These are phyloP conservation scores for Rhinocladiella mackenziei DNA, from an alignment of 2,329 filamentous ascomycete genomes.

Conservation along the genomic window DNA sequence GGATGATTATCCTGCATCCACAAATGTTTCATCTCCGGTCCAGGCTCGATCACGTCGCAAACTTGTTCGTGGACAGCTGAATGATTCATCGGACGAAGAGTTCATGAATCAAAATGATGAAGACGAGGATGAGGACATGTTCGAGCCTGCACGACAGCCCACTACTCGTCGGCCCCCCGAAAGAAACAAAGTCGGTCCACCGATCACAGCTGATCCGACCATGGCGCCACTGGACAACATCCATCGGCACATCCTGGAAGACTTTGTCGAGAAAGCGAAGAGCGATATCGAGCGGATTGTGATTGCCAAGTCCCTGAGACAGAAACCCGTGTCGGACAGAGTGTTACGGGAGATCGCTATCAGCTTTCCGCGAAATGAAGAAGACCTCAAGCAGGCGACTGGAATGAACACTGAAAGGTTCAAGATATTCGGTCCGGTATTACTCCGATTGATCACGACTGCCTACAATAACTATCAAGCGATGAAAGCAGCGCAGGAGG, in stretches of 20 bases:
- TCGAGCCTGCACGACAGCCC: too few species aligned
- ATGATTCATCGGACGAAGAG: conserved; percentile 18
- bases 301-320: conserved; percentile 42
- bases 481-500: conserved; percentile 39
- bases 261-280: conserved; percentile 46
- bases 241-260: conserved; percentile 45
- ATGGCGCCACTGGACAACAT: conserved; percentile 42
- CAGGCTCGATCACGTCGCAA: conserved; percentile 44
- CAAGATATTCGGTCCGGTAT: conserved; percentile 41
- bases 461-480: conserved; percentile 42
- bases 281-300: conserved; percentile 42
- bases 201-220: conserved; percentile 44
- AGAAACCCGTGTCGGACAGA: conserved; percentile 45
- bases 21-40: conserved; percentile 63
- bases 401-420: conserved; percentile 46
- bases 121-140: conserved; percentile 34
- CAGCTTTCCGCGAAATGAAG: conserved; percentile 42
- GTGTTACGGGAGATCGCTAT: conserved; percentile 49
- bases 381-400: conserved; percentile 39
- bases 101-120: conserved; percentile 20
- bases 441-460: conserved; percentile 41
- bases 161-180: conserved; percentile 36
- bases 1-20: conserved; percentile 55
- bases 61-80: conserved; percentile 31
- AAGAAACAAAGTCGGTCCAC: conserved; percentile 39